Percentiles rank a stretch among this genome's conserved stretches.
These are phyloP conservation scores for Daldinia bambusicola DNA, from an alignment of 495 filamentous ascomycete genomes.

Conservation along the genomic window DNA sequence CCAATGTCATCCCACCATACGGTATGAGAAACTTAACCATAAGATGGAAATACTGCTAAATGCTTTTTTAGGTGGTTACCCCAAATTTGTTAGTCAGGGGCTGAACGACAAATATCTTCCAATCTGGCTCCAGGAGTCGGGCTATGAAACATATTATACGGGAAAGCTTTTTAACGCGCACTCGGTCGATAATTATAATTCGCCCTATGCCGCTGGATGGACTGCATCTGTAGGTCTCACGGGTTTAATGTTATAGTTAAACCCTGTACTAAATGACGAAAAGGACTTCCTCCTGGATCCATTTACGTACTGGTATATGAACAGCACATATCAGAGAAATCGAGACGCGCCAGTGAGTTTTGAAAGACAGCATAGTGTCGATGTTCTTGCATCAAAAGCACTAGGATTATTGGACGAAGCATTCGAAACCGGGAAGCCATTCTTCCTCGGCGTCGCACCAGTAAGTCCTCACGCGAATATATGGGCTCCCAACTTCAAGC, in stretches of 20 bases:
- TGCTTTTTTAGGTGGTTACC: conserved; percentile 67
- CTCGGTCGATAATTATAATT: conserved; percentile 66
- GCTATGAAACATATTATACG: conserved; percentile 79
- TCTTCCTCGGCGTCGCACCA: conserved; percentile 74
- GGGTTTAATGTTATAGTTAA: not conserved
- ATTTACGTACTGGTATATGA: conserved; percentile 76
- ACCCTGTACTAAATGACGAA: conserved; percentile 11
- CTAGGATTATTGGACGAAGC: conserved; percentile 73
- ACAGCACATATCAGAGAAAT: conserved; percentile 73
- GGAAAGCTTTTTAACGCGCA: conserved; percentile 79
- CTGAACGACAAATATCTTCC: conserved; percentile 75
- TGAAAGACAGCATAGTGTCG: conserved; percentile 67
- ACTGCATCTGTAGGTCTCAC: conserved; percentile 53
- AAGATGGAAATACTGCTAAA: not conserved
- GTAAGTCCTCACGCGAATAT: conserved; percentile 72
- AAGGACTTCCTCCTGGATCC: conserved; percentile 76
- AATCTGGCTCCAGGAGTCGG: conserved; percentile 73
- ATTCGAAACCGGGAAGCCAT: conserved; percentile 62
- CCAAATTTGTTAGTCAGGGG: conserved; percentile 73
- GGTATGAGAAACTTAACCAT: conserved; percentile 49
- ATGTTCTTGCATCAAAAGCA: conserved; percentile 72
- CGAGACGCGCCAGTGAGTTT: conserved; percentile 66
- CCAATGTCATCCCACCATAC: conserved; percentile 71
- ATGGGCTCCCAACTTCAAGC: conserved; percentile 48
- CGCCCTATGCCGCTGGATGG: conserved; percentile 67